Evolutionary conservation across 139 green algal genomes (phyloP), one percentile per base, ranked within the genome.

Genomic region (Chlamydomonas asymmetrica): DNA sequence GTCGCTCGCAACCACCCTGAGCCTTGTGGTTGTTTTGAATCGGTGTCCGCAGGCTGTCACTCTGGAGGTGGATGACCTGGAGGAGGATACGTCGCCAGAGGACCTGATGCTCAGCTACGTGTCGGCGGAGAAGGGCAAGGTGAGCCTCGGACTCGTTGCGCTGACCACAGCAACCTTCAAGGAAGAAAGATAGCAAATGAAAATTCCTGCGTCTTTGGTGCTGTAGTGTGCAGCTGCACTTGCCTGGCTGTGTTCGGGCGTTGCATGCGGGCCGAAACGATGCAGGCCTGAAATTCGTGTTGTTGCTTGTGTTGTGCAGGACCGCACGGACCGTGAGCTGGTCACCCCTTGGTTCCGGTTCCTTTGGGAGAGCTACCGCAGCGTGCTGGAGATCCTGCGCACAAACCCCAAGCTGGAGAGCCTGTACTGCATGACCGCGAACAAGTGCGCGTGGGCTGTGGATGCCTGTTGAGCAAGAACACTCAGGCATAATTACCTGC

Each of bases 261-360:
- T n/a, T n/a, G n/a, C n/a, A n/a, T n/a, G n/a, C n/a, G n/a, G n/a
- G n/a, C n/a, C n/a, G n/a, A n/a, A n/a, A n/a, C n/a, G n/a, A n/a
- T n/a, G n/a, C n/a, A n/a, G n/a, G n/a, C n/a, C n/a, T n/a, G n/a
- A n/a, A n/a, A n/a, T n/a, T n/a, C n/a, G n/a, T n/a, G n/a, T n/a
- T n/a, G n/a, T n/a, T n/a, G n/a, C n/a, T n/a, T n/a, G n/a, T 3
- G 16, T 22, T 27, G 9, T 35, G 31, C 84, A 94, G 88, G 96
- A 99, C 78, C 92, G 94, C 69, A 94, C 92, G 5, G 96, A 99
- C 79, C 85, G 96, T 29, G 95, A 98, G 89, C 79, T 97, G 63
- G 96, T 99, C 20, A 98, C 97, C 10, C 97, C 97, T 31, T 99
- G 97, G 96, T 99, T 99, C 90, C 97, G 97, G 80, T 99, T 99